phyloP scores from a whole-genome alignment of 225 moss, liverwort and hornwort genomes.

The Straminergon stramineum region DNA sequence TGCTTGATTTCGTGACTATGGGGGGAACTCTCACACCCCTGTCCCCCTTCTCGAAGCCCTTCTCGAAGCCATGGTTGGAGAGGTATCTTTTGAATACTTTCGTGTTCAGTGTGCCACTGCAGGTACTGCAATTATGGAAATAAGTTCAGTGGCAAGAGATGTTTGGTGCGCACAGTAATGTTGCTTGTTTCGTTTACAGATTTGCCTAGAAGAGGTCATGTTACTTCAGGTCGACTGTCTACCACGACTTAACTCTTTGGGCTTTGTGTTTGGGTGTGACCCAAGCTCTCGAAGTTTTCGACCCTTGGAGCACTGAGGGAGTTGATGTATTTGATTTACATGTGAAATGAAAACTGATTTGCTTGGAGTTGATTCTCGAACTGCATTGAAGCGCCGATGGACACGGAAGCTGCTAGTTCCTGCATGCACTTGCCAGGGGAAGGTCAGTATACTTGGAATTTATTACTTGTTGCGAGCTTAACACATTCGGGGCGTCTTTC shows the following conservation, averaged over 20 bases:
- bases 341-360: background rate
- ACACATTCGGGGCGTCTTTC: background rate
- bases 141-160: background rate
- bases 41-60: background rate
- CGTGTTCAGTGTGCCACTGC: too few species aligned
- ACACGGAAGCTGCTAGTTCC: background rate
- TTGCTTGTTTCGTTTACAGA: background rate
- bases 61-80: background rate
- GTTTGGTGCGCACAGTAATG: background rate
- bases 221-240: too few species aligned
- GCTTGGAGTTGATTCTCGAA: background rate
- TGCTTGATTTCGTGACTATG: background rate
- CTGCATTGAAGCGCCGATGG: background rate
- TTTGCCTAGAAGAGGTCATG: too few species aligned
- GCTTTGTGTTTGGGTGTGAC: background rate
- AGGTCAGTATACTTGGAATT: background rate
- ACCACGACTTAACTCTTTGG: too few species aligned
- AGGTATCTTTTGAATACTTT: too few species aligned
- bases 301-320: background rate
- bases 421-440: background rate
- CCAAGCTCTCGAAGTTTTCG: background rate
- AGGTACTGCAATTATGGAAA: background rate
- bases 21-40: too few species aligned
- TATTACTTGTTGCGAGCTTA: background rate
- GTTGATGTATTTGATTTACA: background rate